A percentile compares a stretch with the other conserved stretches of the same genome.
Conservation (phyloP, 2,329 filamentous ascomycete genomes). For the Leptographium lundbergii region DNA sequence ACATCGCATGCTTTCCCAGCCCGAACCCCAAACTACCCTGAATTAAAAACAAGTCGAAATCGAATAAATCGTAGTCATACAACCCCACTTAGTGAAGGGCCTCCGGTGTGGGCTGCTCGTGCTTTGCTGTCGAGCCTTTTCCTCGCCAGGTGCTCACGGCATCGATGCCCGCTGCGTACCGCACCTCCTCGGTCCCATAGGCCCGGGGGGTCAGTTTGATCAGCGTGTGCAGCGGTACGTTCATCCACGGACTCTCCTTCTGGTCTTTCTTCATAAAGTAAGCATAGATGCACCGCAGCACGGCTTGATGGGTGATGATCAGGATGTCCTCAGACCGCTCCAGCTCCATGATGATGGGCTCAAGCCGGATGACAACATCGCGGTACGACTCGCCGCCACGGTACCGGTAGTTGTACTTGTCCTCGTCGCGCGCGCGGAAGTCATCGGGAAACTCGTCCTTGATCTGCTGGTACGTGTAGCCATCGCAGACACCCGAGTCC, state of each 20-base stretch:
- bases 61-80: neutral
- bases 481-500: conserved; percentile 91
- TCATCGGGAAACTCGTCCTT: conserved; percentile 85
- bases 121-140: conserved; percentile 85
- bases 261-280: conserved; percentile 98
- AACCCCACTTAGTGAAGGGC: conserved; percentile 9
- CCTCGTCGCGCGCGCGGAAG: conserved; percentile 87
- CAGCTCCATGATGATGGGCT: conserved; percentile 99
- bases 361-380: conserved; percentile 92
- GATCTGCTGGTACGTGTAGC: conserved; percentile 91
- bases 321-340: conserved; percentile 94
- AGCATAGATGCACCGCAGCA: conserved; percentile 91
- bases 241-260: conserved; percentile 92
- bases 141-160: conserved; percentile 94
- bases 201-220: conserved; percentile 94
- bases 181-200: conserved; percentile 83
- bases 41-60: neutral
- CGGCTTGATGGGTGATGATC: conserved; percentile 95
- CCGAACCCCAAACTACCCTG: neutral
- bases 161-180: conserved; percentile 81
- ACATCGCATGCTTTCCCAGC: neutral
- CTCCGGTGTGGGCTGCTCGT: conserved; percentile 47
- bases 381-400: conserved; percentile 90
- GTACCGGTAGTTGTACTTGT: conserved; percentile 99
- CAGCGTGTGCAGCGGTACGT: conserved; percentile 87